These are phyloP conservation scores for Phascolomyces articulosus DNA, from an alignment of 371 early-diverging fungal species.

Conservation along the genomic window DNA sequence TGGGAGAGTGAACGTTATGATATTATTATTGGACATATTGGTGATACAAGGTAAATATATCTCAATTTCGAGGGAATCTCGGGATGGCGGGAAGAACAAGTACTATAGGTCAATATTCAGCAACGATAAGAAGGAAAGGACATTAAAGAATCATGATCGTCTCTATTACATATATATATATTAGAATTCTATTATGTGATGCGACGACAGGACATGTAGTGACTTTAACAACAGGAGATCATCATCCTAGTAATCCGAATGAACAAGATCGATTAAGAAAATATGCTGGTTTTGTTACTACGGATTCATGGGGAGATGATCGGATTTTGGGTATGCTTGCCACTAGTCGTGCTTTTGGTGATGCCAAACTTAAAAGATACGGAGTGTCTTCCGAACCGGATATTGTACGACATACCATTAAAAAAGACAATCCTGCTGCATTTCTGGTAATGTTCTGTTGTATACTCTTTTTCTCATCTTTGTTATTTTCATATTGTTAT, in stretches of 20 bases:
- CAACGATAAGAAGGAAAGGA: no score
- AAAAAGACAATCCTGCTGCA: slow-evolving; percentile 42
- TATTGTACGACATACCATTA: slow-evolving; percentile 47
- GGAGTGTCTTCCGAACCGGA: slow-evolving; percentile 82
- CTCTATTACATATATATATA: no score
- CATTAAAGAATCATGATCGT: no score
- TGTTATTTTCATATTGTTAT: no score
- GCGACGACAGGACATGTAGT: slow-evolving; percentile 53
- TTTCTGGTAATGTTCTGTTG: slow-evolving; percentile 33
- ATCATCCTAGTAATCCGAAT: slow-evolving; percentile 63
- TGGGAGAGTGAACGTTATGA: slow-evolving; percentile 63
- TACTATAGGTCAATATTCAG: no score
- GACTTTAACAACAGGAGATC: slow-evolving; percentile 60
- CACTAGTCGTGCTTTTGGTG: slow-evolving; percentile 77
- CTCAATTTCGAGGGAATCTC: no score
- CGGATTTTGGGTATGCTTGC: slow-evolving; percentile 72
- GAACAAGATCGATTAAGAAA: slow-evolving; percentile 62
- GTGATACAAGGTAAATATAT: slow-evolving; percentile 55
- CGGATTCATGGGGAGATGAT: slow-evolving; percentile 82
- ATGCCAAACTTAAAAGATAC: slow-evolving; percentile 70
- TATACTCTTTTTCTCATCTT: no score
- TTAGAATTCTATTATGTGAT: slow-evolving; percentile 59
- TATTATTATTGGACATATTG: slow-evolving; percentile 64
- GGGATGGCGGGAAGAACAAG: no score
- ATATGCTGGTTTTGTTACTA: slow-evolving; percentile 65